These are phyloP conservation scores for Xerocomellus dryophilus DNA, from an alignment of 768 basidiomycete species.

Conservation along the genomic window DNA sequence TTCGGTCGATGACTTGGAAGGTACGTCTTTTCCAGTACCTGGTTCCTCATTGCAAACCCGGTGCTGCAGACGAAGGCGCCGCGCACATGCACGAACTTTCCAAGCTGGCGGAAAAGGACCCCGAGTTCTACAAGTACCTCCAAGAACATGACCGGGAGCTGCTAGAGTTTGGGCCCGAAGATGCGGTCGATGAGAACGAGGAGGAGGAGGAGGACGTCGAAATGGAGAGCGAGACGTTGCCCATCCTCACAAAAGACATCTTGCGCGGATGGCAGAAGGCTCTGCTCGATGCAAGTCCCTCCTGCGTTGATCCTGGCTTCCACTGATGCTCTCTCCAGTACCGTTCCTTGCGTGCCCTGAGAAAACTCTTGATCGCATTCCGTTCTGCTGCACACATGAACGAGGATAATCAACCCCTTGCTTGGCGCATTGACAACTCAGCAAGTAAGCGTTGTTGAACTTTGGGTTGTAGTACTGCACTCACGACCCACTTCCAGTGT, in stretches of 20 bases:
- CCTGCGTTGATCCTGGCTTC: neutral
- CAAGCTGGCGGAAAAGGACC: constrained; percentile 91
- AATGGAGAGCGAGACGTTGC: constrained; percentile 40
- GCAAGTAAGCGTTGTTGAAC: constrained; percentile 27
- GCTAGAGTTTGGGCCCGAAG: constrained; percentile 68
- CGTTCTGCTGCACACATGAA: constrained; percentile 88
- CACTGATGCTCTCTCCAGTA: constrained; percentile 47
- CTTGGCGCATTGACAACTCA: constrained; percentile 84
- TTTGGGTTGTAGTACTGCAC: neutral
- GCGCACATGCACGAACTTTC: constrained; percentile 79
- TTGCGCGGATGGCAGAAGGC: constrained; percentile 86
- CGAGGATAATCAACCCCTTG: constrained; percentile 73
- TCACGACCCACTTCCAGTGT: constrained; percentile 52
- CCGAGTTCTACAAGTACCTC: constrained; percentile 98
- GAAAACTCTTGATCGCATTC: constrained; percentile 86
- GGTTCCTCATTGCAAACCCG: neutral
- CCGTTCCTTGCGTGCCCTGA: constrained; percentile 77
- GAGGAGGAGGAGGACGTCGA: constrained; percentile 43
- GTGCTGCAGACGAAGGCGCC: constrained; percentile 58
- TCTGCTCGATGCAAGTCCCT: constrained; percentile 65
- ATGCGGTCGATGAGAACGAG: constrained; percentile 46
- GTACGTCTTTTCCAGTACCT: constrained; percentile 26
- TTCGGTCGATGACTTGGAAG: constrained; percentile 76
- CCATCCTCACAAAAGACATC: constrained; percentile 66
- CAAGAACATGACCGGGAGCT: constrained; percentile 93